These are phyloP conservation scores for Calonectria henricotiae DNA, from an alignment of 2,329 filamentous ascomycete species.

Conservation along the genomic window DNA sequence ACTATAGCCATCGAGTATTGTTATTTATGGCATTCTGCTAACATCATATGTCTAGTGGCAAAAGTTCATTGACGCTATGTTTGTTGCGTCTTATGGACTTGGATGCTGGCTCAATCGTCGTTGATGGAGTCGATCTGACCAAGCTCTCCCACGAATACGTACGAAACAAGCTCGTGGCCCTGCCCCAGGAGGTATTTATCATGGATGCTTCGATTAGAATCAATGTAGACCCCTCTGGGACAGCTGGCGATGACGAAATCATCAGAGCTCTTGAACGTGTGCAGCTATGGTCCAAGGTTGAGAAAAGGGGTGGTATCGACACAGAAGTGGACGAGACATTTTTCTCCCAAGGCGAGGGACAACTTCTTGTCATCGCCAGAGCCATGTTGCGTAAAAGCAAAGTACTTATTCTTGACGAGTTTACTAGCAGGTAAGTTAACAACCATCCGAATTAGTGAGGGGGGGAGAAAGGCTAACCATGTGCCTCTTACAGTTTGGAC, in stretches of 20 bases:
- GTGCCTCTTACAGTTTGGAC: slow-evolving; percentile 55
- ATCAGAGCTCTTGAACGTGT: slow-evolving; percentile 40
- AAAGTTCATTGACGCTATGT: slow-evolving; percentile 60
- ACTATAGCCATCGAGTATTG: background rate
- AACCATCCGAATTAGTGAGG: no score
- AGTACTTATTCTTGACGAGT: slow-evolving; percentile 60
- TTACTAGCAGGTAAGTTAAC: slow-evolving; percentile 48
- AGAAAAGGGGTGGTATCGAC: slow-evolving; percentile 40
- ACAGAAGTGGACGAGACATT: slow-evolving; percentile 34
- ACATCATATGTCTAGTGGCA: slow-evolving; percentile 54
- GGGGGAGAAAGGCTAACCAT: background rate
- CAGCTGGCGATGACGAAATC: slow-evolving; percentile 38
- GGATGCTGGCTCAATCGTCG: slow-evolving; percentile 53
- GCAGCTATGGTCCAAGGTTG: slow-evolving; percentile 40
- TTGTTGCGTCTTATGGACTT: slow-evolving; percentile 60
- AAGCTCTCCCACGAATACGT: slow-evolving; percentile 60
- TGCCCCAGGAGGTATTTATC: slow-evolving; percentile 69
- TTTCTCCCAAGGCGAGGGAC: slow-evolving; percentile 48
- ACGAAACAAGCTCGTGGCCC: slow-evolving; percentile 63
- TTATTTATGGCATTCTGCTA: background rate
- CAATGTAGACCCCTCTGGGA: slow-evolving; percentile 59
- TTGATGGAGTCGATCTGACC: slow-evolving; percentile 61
- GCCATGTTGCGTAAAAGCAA: slow-evolving; percentile 54
- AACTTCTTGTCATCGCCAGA: slow-evolving; percentile 47
- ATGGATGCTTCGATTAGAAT: slow-evolving; percentile 60